phyloP scores from a whole-genome alignment of 2,329 filamentous ascomycete genomes.

The Fusarium begoniae region DNA sequence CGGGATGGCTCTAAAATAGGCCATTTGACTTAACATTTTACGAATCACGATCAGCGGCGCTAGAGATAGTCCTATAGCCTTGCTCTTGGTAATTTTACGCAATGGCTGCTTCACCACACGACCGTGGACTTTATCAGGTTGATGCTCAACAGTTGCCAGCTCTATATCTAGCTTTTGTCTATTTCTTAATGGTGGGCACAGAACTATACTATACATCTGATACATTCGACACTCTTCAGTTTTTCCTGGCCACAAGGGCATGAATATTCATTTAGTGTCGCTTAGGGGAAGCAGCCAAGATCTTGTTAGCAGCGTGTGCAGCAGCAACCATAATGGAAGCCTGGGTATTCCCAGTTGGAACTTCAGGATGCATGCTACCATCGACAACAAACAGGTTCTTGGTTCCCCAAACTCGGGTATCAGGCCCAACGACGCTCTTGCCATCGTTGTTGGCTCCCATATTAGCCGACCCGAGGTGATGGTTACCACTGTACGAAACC shows the following conservation, averaged over 20 bases:
- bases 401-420: slow-evolving; percentile 46
- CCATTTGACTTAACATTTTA: background rate
- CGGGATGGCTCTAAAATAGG: slow-evolving; percentile 51
- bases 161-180: background rate
- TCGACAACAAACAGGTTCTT: slow-evolving; percentile 46
- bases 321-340: slow-evolving; percentile 43
- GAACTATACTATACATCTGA: background rate
- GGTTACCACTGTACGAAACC: slow-evolving; percentile 40
- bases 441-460: slow-evolving; percentile 47
- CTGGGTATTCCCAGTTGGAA: slow-evolving; percentile 42
- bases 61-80: background rate
- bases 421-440: slow-evolving; percentile 44
- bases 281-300: slow-evolving; percentile 12
- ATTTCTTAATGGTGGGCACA: background rate
- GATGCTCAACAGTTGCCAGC: background rate
- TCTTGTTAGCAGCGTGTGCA: slow-evolving; percentile 37
- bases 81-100: background rate
- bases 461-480: slow-evolving; percentile 45
- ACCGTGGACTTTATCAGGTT: background rate
- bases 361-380: slow-evolving; percentile 45
- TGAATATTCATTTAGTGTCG: background rate
- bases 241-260: background rate
- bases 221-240: background rate
- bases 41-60: slow-evolving; percentile 18
- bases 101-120: background rate